Conservation (phyloP, 257 asterid species). For the Anisodus tanguticus region DNA sequence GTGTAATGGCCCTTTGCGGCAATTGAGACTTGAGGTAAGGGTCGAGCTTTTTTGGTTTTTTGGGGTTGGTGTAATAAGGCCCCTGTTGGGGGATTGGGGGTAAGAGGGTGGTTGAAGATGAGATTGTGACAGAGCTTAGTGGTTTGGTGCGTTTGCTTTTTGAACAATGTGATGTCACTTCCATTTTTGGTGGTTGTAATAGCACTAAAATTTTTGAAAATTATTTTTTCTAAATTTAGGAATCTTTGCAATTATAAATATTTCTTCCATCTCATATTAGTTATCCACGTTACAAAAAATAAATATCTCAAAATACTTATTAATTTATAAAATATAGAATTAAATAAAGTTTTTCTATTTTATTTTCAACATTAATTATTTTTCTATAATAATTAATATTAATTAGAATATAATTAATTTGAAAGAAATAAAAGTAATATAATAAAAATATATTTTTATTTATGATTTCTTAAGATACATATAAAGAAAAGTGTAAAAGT, state of each 20-base stretch:
- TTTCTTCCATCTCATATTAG: too few relatives aligned
- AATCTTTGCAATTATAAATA: background rate
- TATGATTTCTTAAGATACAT: too few relatives aligned
- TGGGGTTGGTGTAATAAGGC: background rate
- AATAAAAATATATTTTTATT: too few relatives aligned
- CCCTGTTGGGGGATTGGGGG: background rate
- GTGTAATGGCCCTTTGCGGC: background rate
- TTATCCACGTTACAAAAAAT: too few relatives aligned
- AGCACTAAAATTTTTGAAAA: background rate
- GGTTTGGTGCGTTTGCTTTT: background rate
- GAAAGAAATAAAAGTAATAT: too few relatives aligned
- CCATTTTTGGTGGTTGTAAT: background rate
- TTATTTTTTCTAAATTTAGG: background rate
- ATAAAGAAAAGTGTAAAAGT: too few relatives aligned
- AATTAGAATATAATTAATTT: too few relatives aligned
- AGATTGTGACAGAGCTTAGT: background rate
- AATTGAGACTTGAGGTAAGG: background rate
- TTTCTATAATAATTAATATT: too few relatives aligned
- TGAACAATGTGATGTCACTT: background rate
- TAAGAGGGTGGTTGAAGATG: constrained; percentile 15
- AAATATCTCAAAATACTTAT: too few relatives aligned
- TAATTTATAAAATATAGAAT: too few relatives aligned
- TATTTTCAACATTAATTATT: too few relatives aligned
- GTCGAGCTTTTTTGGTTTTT: background rate
- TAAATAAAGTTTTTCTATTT: too few relatives aligned